Base-by-base conservation (phyloP, 495 filamentous ascomycete genomes). In the Lepidopterella palustris region DNA sequence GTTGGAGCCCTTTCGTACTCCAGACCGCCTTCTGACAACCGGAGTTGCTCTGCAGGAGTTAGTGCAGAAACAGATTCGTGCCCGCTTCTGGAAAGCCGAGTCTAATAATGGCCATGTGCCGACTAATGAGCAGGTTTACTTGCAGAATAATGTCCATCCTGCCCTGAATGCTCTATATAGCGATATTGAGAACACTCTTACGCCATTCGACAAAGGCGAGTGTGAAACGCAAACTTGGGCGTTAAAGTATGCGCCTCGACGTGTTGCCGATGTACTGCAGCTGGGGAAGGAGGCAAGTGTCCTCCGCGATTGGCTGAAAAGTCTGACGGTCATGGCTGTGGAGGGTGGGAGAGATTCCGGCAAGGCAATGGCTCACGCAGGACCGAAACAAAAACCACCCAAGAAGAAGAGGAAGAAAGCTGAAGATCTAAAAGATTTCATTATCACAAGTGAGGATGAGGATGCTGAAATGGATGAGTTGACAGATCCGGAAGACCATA, bases 371-470 rank as follows among this genome's bases (percentile, higher is more conserved):
- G 35, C 24, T 20, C 20, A 20, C n/a, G 4, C 28, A 9, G 56
- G 50, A 11, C 0, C 29, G 8, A 73, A 66, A 35, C 47, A 50
- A 50, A 54, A 57, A 6, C 57, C 60, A 3, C n/a, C 55, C 3
- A 70, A 65, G 65, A 92, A 89, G 65, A 84, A 83, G 61, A 81
- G 83, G 58, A 86, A 86, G 62, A 87, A 86, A 64, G 75, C 72
- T 3, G 79, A 81, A 54, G 84, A 88, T 51, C 73, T 95, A 5
- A 87, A 95, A 62, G 90, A 82, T 0, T 99, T 99, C 66, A 77
- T 99, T 31, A 79, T 97, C 8, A 86, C 83, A 9, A 92, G 86
- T 67, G 91, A 88, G 35, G 91, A 93, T 24, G 92, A 96, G 24
- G 78, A 75, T 10, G 79, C 83, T 54, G 87, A 89, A 58, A 81